Evolutionary conservation across 2,329 filamentous ascomycete species (phyloP).

Genomic region (Cytospora chrysosperma): DNA sequence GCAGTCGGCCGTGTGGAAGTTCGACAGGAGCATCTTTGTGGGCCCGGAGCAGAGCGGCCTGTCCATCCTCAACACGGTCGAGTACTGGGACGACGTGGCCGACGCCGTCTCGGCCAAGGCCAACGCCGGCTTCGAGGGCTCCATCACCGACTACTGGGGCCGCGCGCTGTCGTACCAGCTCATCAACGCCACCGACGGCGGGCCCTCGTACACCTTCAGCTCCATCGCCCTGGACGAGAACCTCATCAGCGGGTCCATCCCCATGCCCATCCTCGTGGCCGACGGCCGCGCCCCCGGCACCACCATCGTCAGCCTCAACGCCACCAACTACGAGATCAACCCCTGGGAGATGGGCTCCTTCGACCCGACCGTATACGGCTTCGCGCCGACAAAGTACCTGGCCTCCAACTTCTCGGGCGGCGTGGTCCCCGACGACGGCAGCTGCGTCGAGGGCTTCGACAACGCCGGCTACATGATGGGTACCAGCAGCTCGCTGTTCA

Average conservation of each 20-base stretch:
- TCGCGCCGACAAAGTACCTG: conserved; percentile 58
- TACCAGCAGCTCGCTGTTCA: conserved; percentile 83
- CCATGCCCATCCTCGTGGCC: conserved; percentile 51
- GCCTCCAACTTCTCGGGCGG: conserved; percentile 59
- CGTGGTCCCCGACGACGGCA: conserved; percentile 50
- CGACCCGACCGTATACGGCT: conserved; percentile 59
- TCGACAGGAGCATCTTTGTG: conserved; percentile 36
- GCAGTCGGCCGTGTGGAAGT: conserved; percentile 36
- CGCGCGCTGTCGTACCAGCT: conserved; percentile 85
- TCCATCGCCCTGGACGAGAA: conserved; percentile 52
- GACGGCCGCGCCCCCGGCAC: conserved; percentile 47
- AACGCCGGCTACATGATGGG: conserved; percentile 83
- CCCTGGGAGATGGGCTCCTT: conserved; percentile 67
- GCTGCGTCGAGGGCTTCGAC: conserved; percentile 78
- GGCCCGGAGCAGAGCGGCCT: conserved; percentile 33
- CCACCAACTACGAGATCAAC: conserved; percentile 63
- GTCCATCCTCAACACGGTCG: conserved; percentile 30
- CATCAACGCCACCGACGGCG: conserved; percentile 72
- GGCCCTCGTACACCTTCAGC: conserved; percentile 76
- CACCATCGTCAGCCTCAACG: conserved; percentile 49
- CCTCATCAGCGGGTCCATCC: conserved; percentile 43
- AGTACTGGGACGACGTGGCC: conserved; percentile 61
- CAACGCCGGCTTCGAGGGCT: conserved; percentile 63
- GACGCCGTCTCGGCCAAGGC: conserved; percentile 59
- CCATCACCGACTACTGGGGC: conserved; percentile 87